Evolutionary conservation across 768 basidiomycete genomes (phyloP).

Genomic region (Suillus alpinus): DNA sequence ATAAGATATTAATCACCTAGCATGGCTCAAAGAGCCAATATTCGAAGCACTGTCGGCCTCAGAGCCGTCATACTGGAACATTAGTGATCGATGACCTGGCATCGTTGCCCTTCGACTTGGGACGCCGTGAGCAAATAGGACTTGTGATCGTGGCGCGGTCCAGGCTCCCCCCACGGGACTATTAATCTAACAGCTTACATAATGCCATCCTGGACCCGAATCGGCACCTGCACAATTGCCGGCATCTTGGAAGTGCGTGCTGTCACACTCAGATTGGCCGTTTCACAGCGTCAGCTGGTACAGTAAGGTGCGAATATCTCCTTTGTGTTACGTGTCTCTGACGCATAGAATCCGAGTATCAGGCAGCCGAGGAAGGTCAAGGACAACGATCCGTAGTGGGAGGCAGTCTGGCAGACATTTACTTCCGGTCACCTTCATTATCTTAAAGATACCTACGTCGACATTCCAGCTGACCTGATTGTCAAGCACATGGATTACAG

Average conservation of each 20-base stretch:
- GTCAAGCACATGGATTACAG: background rate
- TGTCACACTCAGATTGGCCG: too few species aligned
- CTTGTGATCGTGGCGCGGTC: too few species aligned
- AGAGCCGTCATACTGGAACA: background rate
- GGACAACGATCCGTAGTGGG: background rate
- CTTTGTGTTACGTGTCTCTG: background rate
- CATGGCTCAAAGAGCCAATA: background rate
- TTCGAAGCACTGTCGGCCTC: background rate
- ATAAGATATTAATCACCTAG: background rate
- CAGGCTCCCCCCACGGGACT: too few species aligned
- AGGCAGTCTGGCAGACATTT: background rate
- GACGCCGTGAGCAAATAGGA: background rate
- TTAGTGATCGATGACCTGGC: background rate
- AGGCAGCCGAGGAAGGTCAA: background rate
- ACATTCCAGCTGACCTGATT: background rate
- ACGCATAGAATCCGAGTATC: background rate
- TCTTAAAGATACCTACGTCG: background rate
- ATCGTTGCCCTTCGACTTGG: background rate
- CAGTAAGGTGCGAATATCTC: background rate
- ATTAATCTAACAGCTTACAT: background rate
- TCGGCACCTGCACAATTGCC: background rate
- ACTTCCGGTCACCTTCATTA: background rate
- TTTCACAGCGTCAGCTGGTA: too few species aligned
- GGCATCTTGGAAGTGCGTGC: too few species aligned
- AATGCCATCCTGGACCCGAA: background rate